These are phyloP conservation scores for Sarocladium brachiariae DNA, from an alignment of 2,329 filamentous ascomycete genomes.

Conservation along the genomic window DNA sequence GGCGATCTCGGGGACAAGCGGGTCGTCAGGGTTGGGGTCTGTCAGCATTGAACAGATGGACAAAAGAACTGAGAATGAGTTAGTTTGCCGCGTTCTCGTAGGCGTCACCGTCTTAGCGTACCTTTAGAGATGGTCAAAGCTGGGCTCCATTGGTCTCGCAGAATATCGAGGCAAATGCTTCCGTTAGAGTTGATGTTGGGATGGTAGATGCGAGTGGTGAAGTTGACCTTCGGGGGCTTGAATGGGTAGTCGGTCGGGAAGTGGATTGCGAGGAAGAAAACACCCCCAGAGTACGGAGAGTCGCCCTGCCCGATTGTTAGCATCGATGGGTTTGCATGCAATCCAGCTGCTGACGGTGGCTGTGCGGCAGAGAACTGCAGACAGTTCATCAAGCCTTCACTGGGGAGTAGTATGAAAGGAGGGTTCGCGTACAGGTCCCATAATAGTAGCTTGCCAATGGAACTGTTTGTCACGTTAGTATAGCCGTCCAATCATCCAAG, in stretches of 20 bases:
- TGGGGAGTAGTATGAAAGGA: neutral
- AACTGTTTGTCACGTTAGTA: constrained; percentile 55
- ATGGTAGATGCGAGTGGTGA: constrained; percentile 99
- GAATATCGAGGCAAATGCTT: constrained; percentile 97
- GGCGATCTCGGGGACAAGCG: constrained; percentile 96
- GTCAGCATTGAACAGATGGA: constrained; percentile 99
- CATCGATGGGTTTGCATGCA: neutral
- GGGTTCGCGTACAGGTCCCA: constrained; percentile 78
- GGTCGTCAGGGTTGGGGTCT: constrained; percentile 98
- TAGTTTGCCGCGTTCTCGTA: constrained; percentile 9
- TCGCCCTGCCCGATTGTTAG: constrained; percentile 59
- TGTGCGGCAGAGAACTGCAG: too few species aligned
- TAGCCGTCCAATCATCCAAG: neutral
- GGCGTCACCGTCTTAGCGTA: constrained; percentile 32
- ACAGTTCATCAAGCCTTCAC: too few species aligned
- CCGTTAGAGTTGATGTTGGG: constrained; percentile 99
- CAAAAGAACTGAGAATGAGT: constrained; percentile 62
- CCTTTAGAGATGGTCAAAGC: constrained; percentile 98
- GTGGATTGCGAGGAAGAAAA: constrained; percentile 98
- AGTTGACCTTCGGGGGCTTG: constrained; percentile 99
- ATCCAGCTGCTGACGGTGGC: too few species aligned
- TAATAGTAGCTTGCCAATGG: constrained; percentile 99
- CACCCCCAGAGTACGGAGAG: constrained; percentile 94
- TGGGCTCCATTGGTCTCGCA: constrained; percentile 98
- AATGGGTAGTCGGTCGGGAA: constrained; percentile 99